Percentiles rank a stretch among this genome's conserved stretches.
Evolutionary conservation across 2,329 filamentous ascomycete genomes (phyloP).

Genomic region (Colletotrichum sojae): DNA sequence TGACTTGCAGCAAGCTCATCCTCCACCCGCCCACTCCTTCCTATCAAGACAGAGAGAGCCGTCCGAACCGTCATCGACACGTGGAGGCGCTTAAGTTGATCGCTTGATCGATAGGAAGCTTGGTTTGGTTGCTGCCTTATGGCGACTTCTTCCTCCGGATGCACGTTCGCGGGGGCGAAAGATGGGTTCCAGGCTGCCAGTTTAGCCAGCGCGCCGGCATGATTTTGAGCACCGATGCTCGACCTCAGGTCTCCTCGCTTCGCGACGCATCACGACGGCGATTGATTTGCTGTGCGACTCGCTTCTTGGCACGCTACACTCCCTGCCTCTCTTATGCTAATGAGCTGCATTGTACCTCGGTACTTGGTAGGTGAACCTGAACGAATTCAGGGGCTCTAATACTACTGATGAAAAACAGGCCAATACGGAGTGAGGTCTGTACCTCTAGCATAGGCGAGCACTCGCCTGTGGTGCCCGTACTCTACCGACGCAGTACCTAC

Average conservation of each 20-base stretch:
- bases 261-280: conserved; percentile 23
- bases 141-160: not conserved
- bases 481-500: too few species aligned
- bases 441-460: too few species aligned
- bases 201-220: too few species aligned
- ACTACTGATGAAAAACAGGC: too few species aligned
- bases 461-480: too few species aligned
- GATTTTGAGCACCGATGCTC: conserved; percentile 5
- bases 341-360: not conserved
- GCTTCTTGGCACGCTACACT: conserved; percentile 11
- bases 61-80: conserved; percentile 33
- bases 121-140: conserved; percentile 8
- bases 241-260: not conserved
- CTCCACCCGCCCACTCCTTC: conserved; percentile 14
- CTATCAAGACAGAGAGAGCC: not conserved
- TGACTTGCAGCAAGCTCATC: conserved; percentile 21
- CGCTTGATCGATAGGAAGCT: conserved; percentile 21
- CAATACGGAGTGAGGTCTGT: too few species aligned
- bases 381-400: too few species aligned
- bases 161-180: conserved; percentile 20
- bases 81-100: conserved; percentile 39
- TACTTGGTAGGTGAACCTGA: too few species aligned
- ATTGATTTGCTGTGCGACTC: conserved; percentile 28
- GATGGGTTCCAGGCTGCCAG: too few species aligned
- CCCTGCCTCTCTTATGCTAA: not conserved